Evolutionary conservation across 2,329 filamentous ascomycete genomes (phyloP).

Genomic region (Phoma sp.): DNA sequence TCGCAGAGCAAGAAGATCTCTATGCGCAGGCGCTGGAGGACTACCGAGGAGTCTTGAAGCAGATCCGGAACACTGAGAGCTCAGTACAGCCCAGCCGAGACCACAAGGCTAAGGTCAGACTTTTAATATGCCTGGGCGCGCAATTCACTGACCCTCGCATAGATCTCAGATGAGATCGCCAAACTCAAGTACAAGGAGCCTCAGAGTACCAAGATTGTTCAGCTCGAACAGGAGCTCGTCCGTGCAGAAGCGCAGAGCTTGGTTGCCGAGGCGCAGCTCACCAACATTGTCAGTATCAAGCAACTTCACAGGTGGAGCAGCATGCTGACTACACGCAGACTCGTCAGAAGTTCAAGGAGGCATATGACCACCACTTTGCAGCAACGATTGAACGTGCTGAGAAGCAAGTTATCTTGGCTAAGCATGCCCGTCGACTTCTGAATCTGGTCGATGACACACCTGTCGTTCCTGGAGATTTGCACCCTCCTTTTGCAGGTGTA

Average conservation of each 20-base stretch:
- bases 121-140: conserved; percentile 1
- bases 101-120: conserved; percentile 71
- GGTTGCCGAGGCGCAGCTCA: conserved; percentile 94
- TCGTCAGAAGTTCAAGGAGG: conserved; percentile 93
- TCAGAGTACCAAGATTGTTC: conserved; percentile 77
- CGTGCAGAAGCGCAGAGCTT: conserved; percentile 94
- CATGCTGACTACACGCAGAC: conserved; percentile 64
- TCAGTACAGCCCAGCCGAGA: conserved; percentile 93
- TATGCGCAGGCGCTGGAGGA: conserved; percentile 90
- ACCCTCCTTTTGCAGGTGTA: conserved; percentile 69
- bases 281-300: conserved; percentile 72
- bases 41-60: conserved; percentile 80
- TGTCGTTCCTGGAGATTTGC: conserved; percentile 82
- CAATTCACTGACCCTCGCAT: conserved; percentile 14
- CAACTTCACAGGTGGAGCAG: background rate
- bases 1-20: conserved; percentile 90
- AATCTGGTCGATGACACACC: conserved; percentile 88
- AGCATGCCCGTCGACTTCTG: conserved; percentile 84
- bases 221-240: conserved; percentile 94
- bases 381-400: conserved; percentile 95
- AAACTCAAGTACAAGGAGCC: conserved; percentile 93
- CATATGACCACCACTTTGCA: conserved; percentile 85
- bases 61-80: conserved; percentile 93
- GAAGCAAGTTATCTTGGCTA: conserved; percentile 93
- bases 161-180: conserved; percentile 88